Base-by-base conservation (phyloP, 2,329 filamentous ascomycete species). In the Ophiostoma sp. region DNA sequence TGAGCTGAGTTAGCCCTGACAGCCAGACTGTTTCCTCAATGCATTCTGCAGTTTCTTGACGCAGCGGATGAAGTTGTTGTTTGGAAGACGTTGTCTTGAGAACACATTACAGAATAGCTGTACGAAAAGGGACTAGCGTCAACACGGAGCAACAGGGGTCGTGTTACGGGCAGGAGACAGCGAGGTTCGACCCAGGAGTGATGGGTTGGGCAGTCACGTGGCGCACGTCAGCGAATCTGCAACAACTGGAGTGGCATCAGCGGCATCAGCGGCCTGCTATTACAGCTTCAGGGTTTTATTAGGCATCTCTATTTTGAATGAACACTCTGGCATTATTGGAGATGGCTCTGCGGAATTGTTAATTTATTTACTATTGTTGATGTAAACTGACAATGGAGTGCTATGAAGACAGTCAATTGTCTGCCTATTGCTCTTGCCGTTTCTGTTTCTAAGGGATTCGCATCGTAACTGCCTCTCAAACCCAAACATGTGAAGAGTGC, bases 101-200 rank as follows among this genome's bases (percentile, higher is more conserved):
- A 74, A 75, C 73, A 74, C 71, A 74, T 74, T 63, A 63, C 69
- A 68, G 55, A 71, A 74, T 52, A 76, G 75, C 74, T 76, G 75
- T 76, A 72, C 74, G 22, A 73, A 74, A 74, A 17, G 0, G 64
- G 74, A 45, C 28, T 75, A 75, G 75, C 25, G 73, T 17, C 0
- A 33, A 12, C 22, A 12, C 15, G 7, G 22, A 63, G 33, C 15
- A 63, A 55, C 63, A 63, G 36, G 61, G 61, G 57, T 63, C 57
- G 19, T 63, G 36, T 15, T 28, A 25, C 22, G 50, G 42, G 42
- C 42, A 48, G 42, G 42, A 48, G 42, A 48, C 42, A 48, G 42
- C 42, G 42, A 48, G 42, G 42, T 48, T 48, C 15, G 42, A 48
- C 1, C 15, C 42, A 48, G 42, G 42, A 48, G 42, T 15, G 42